Conservation (phyloP, 225 moss, liverwort and hornwort species). For the Pleurozium schreberi region DNA sequence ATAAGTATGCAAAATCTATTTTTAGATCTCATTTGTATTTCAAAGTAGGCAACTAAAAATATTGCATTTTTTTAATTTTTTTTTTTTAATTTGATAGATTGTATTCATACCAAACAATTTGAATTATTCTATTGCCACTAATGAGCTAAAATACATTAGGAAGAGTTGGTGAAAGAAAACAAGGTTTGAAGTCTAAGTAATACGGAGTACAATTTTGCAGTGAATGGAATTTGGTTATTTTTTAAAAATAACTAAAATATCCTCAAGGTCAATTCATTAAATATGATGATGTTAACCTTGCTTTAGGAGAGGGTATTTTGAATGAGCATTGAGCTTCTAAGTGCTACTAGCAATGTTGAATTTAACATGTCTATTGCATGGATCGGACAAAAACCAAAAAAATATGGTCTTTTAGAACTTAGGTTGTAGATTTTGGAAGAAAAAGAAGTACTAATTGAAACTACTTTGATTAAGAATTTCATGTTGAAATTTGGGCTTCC, state of each 20-base stretch:
- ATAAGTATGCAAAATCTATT: not conserved
- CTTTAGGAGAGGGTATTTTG: not conserved
- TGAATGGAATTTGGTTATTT: not conserved
- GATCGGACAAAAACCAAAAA: not conserved
- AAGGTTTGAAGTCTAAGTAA: not conserved
- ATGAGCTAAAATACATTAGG: not conserved
- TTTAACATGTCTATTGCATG: no score
- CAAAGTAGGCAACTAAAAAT: not conserved
- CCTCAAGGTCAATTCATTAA: not conserved
- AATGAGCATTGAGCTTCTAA: not conserved
- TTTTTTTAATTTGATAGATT: not conserved
- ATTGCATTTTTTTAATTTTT: no score
- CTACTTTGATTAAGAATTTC: no score
- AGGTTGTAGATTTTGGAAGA: not conserved
- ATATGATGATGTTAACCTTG: not conserved
- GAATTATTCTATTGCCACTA: not conserved
- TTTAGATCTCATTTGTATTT: not conserved
- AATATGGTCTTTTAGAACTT: not conserved
- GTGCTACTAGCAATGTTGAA: not conserved
- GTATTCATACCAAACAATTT: not conserved
- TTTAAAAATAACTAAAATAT: not conserved
- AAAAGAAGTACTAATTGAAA: not conserved
- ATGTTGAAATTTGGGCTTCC: no score
- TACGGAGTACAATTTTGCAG: not conserved
- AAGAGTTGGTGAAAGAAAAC: not conserved